A percentile compares a stretch with the other conserved stretches of the same genome.
These are phyloP conservation scores for Coemansia sp. DNA, from an alignment of 192 early-diverging fungal genomes.

Conservation along the genomic window DNA sequence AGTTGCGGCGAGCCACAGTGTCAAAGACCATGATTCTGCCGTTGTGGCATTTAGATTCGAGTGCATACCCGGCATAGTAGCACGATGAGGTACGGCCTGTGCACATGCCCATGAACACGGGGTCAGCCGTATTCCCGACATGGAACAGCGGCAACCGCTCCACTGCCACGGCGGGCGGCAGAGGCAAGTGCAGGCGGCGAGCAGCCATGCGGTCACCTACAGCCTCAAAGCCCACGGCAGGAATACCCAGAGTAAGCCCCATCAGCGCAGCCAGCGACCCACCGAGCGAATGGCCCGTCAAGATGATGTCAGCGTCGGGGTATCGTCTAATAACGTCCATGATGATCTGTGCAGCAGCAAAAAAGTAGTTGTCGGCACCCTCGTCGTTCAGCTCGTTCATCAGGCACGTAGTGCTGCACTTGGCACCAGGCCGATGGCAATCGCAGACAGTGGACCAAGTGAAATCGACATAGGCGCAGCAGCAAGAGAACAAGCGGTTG, in stretches of 20 bases:
- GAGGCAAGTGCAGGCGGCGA: conserved; percentile 72
- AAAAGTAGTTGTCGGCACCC: conserved; percentile 54
- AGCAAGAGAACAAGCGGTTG: conserved; percentile 94
- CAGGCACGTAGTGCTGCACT: conserved; percentile 63
- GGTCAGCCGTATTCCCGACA: conserved; percentile 87
- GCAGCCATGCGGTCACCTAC: conserved; percentile 83
- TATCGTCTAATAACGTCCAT: conserved; percentile 64
- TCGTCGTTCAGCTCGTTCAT: conserved; percentile 60
- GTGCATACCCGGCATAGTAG: conserved; percentile 70
- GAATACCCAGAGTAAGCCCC: conserved; percentile 80
- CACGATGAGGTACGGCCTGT: conserved; percentile 61
- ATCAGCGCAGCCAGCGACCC: conserved; percentile 72
- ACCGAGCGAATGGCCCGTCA: conserved; percentile 88
- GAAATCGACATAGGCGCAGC: conserved; percentile 82
- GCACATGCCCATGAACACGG: conserved; percentile 87
- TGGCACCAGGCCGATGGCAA: conserved; percentile 63
- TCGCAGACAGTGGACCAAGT: conserved; percentile 83
- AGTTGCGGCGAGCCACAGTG: conserved; percentile 60
- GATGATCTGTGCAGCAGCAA: conserved; percentile 60
- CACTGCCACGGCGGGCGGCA: conserved; percentile 54
- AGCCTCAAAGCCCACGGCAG: conserved; percentile 77
- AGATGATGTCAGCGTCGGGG: conserved; percentile 68
- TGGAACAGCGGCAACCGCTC: conserved; percentile 82
- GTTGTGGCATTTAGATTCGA: conserved; percentile 83
- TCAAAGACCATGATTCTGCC: conserved; percentile 71